Percentiles rank a stretch among this genome's conserved stretches.
Evolutionary conservation across 176 grass and related monocot genomes (phyloP).

Genomic region (Secale cereale): DNA sequence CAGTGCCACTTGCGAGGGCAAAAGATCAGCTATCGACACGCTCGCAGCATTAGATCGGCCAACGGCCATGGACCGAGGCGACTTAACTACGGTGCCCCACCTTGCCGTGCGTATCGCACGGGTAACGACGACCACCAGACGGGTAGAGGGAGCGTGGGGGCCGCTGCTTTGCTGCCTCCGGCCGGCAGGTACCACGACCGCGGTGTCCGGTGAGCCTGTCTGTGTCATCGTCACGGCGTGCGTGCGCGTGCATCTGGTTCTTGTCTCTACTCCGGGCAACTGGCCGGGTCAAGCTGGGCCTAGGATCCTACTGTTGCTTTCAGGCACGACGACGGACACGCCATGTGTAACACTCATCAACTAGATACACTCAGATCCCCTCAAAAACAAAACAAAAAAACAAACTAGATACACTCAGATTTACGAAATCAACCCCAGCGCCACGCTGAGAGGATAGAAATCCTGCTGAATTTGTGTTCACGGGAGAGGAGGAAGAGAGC

Average conservation of each 20-base stretch:
- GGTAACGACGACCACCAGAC: neutral
- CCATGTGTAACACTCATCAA: too few relatives aligned
- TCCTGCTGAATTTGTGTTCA: too few relatives aligned
- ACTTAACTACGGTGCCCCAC: neutral
- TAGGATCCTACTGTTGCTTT: neutral
- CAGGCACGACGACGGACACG: neutral
- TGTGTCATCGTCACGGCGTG: neutral
- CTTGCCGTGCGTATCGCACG: neutral
- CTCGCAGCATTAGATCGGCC: neutral
- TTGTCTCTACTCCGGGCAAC: neutral
- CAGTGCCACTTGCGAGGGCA: neutral
- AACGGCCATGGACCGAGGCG: neutral
- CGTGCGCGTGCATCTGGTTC: neutral
- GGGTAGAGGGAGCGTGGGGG: too few relatives aligned
- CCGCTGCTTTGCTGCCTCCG: neutral
- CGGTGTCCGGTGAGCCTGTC: neutral
- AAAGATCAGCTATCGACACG: neutral
- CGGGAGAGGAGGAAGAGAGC: too few relatives aligned
- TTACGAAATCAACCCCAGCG: too few relatives aligned
- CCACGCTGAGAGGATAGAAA: too few relatives aligned
- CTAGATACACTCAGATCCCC: too few relatives aligned
- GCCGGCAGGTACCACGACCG: neutral
- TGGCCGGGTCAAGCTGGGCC: constrained; percentile 9
- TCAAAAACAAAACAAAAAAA: too few relatives aligned
- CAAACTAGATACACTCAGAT: too few relatives aligned